Evolutionary conservation across 306 rosid species (phyloP).

Genomic region (Vicia villosa): DNA sequence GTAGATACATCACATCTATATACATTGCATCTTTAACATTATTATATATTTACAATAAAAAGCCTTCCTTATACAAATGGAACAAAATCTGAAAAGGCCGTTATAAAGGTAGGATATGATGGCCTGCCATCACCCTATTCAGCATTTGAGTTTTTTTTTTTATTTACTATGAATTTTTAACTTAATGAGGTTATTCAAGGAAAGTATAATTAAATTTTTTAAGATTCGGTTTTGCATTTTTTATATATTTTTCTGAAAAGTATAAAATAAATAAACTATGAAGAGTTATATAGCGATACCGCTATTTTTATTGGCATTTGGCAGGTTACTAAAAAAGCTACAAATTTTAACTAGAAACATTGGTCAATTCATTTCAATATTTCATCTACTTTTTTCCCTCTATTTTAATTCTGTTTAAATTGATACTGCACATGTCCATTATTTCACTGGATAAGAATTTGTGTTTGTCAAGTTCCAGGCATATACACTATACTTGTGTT

Average conservation of each 20-base stretch:
- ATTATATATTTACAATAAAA: neutral
- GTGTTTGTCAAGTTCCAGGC: constrained; percentile 18
- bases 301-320: constrained; percentile 12
- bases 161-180: neutral
- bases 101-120: constrained; percentile 11
- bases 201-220: neutral
- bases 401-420: neutral
- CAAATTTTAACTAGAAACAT: constrained; percentile 11
- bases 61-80: constrained; percentile 37
- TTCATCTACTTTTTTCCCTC: neutral
- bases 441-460: neutral
- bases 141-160: neutral
- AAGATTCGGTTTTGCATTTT: neutral
- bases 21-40: neutral
- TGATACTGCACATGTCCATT: neutral
- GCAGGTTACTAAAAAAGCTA: neutral
- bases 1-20: neutral
- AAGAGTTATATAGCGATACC: neutral
- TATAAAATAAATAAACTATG: neutral
- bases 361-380: constrained; percentile 22
- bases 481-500: constrained; percentile 1
- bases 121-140: neutral
- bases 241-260: neutral
- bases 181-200: neutral
- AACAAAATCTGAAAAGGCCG: constrained; percentile 43